These are phyloP conservation scores for Atkinsonella texensis DNA, from an alignment of 2,329 filamentous ascomycete species.

Conservation along the genomic window DNA sequence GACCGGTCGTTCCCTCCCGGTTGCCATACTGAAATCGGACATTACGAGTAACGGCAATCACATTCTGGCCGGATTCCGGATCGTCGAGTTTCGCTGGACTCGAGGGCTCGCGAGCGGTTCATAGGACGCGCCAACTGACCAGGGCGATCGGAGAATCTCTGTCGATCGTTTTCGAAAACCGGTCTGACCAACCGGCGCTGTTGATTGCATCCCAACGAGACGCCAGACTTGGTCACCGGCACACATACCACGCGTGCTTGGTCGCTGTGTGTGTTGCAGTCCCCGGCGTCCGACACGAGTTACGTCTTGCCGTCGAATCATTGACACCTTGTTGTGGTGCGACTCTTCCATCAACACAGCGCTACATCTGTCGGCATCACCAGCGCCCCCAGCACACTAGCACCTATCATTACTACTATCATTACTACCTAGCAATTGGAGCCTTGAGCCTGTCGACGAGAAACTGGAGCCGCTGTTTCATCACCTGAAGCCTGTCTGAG, in stretches of 20 bases:
- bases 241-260: not conserved
- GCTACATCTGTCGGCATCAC: constrained; percentile 1
- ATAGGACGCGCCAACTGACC: not conserved
- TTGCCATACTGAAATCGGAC: not conserved
- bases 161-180: not conserved
- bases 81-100: not conserved
- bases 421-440: not conserved
- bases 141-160: not conserved
- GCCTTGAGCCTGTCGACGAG: not conserved
- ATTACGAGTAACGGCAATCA: not conserved
- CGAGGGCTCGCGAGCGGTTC: not conserved
- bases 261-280: not conserved
- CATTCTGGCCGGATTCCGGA: not conserved
- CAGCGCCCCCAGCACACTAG: not conserved
- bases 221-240: not conserved
- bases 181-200: constrained; percentile 1
- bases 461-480: not conserved
- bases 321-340: constrained; percentile 1
- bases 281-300: not conserved
- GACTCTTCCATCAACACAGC: not conserved
- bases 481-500: not conserved
- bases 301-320: not conserved
- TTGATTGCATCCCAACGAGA: not conserved
- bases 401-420: not conserved
- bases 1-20: not conserved